These are phyloP conservation scores for Trypanosoma platydactyli DNA, from an alignment of 208 protist species.

Conservation along the genomic window DNA sequence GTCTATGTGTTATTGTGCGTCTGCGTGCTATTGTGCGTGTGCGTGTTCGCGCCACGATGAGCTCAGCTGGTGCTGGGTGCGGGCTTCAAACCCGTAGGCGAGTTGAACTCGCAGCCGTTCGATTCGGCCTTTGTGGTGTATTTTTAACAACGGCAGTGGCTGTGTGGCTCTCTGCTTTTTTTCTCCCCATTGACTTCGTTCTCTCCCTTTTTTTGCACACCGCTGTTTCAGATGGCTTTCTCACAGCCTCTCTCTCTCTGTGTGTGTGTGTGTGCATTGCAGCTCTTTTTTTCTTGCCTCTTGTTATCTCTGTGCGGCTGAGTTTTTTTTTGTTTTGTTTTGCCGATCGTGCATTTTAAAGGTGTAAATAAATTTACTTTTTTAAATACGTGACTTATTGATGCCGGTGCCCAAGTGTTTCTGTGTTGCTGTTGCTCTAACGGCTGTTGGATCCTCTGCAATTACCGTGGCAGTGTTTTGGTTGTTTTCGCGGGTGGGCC, in stretches of 20 bases:
- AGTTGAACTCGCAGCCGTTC: constrained; percentile 93
- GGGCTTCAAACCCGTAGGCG: constrained; percentile 93
- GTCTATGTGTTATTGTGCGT: no score
- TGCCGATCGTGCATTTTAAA: constrained; percentile 6
- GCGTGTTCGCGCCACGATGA: constrained; percentile 62
- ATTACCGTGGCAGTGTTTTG: neutral
- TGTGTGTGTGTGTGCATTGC: neutral
- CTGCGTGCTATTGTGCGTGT: no score
- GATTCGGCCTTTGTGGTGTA: constrained; percentile 92
- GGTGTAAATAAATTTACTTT: no score
- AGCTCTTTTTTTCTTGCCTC: constrained; percentile 17
- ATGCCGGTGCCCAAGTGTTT: neutral
- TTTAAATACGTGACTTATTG: no score
- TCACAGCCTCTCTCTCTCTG: constrained; percentile 1
- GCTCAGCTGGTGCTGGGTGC: constrained; percentile 92
- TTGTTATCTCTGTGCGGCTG: neutral
- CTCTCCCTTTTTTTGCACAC: constrained; percentile 3
- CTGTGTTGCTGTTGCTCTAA: neutral
- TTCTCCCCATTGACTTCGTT: constrained; percentile 25
- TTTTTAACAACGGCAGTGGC: neutral
- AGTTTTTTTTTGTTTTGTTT: constrained; percentile 22
- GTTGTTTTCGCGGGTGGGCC: neutral
- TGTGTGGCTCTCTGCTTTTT: constrained; percentile 4
- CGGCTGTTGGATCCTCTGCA: constrained; percentile 14
- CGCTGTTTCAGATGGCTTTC: no score